Conservation (phyloP, 331 rosid genomes). For the Rosa hybrid region DNA sequence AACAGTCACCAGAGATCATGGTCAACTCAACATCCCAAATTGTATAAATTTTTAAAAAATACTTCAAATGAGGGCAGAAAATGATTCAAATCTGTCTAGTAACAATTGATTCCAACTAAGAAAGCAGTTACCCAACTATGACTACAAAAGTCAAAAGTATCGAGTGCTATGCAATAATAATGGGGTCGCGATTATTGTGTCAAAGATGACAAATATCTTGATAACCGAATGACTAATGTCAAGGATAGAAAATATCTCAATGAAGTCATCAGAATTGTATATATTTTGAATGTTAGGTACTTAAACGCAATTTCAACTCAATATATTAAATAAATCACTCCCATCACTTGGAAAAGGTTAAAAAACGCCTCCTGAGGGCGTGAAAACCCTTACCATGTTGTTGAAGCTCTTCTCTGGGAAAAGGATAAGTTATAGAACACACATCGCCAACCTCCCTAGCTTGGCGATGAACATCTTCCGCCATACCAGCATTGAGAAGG, state of each 20-base stretch:
- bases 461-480: constrained; percentile 65
- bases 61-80: background rate
- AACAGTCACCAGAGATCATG: constrained; percentile 25
- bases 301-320: background rate
- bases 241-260: background rate
- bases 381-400: constrained; percentile 57
- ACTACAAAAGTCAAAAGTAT: background rate
- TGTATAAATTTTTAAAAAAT: background rate
- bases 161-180: background rate
- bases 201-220: background rate
- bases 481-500: constrained; percentile 68
- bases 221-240: background rate
- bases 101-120: background rate
- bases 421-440: constrained; percentile 76
- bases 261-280: background rate
- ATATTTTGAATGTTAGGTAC: background rate
- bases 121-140: background rate
- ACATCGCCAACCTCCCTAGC: constrained; percentile 69
- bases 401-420: constrained; percentile 69
- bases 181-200: background rate
- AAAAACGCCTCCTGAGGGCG: background rate
- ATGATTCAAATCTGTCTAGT: background rate
- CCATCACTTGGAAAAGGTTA: background rate
- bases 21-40: constrained; percentile 3
- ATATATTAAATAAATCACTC: background rate